Evolutionary conservation across 805 yeast genomes (phyloP).

Genomic region (Cyberlindnera sargentensis): DNA sequence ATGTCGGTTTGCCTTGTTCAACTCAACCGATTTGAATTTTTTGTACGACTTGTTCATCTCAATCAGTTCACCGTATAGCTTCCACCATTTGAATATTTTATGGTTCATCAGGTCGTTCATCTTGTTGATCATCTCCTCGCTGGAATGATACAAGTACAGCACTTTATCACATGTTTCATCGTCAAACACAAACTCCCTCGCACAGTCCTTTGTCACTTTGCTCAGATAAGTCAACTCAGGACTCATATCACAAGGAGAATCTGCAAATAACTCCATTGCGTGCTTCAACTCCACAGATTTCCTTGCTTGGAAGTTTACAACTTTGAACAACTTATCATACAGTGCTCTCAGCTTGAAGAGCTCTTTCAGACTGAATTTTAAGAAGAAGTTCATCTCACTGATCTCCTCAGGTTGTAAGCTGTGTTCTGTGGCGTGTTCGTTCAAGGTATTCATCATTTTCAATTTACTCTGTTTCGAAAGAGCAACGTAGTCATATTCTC

Average conservation of each 20-base stretch:
- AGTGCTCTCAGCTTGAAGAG: conserved; percentile 25
- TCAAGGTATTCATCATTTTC: conserved; percentile 12
- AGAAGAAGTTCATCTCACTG: conserved; percentile 41
- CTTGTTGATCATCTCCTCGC: conserved; percentile 23
- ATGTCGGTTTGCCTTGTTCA: conserved; percentile 4
- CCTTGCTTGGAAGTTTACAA: conserved; percentile 24
- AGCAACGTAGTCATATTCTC: conserved; percentile 26
- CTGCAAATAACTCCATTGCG: conserved; percentile 9
- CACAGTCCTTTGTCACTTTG: conserved; percentile 5
- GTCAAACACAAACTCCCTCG: conserved; percentile 19
- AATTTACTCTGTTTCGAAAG: conserved; percentile 27
- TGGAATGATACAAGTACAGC: conserved; percentile 16
- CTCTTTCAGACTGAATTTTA: conserved; percentile 40
- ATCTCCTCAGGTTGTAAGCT: conserved; percentile 30
- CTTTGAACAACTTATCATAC: conserved; percentile 31
- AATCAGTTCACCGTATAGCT: conserved; percentile 33
- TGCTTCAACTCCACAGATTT: conserved; percentile 17
- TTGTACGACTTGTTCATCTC: conserved; percentile 28
- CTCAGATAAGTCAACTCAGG: conserved; percentile 18
- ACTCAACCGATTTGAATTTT: conserved; percentile 20
- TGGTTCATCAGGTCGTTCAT: conserved; percentile 27
- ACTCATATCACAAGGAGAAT: neutral
- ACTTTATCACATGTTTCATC: conserved; percentile 13
- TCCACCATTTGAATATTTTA: conserved; percentile 40
- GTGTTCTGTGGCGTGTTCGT: conserved; percentile 7